Evolutionary conservation across 2,329 filamentous ascomycete genomes (phyloP).

Genomic region (Calycina herbarum): DNA sequence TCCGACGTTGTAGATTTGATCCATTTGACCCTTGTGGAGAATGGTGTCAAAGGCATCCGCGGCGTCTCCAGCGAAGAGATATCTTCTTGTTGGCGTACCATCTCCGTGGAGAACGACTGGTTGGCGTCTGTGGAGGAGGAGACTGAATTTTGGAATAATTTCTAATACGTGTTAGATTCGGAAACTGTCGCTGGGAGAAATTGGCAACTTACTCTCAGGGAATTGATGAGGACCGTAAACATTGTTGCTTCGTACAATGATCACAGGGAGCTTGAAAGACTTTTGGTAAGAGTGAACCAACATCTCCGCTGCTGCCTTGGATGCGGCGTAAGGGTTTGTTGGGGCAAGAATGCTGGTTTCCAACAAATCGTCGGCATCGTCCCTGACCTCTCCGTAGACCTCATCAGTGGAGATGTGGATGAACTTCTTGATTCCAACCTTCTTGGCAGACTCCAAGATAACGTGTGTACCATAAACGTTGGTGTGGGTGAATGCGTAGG

Average conservation of each 20-base stretch:
- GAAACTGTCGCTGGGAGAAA: neutral
- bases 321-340: conserved; percentile 80
- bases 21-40: conserved; percentile 71
- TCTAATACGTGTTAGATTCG: conserved; percentile 48
- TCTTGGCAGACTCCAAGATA: conserved; percentile 73
- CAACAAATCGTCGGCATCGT: conserved; percentile 68
- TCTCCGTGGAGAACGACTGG: conserved; percentile 76
- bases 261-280: conserved; percentile 76
- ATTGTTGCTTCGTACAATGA: conserved; percentile 81
- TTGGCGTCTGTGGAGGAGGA: conserved; percentile 64
- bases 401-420: conserved; percentile 85
- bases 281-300: conserved; percentile 83
- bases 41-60: conserved; percentile 83
- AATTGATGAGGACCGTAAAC: conserved; percentile 85
- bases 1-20: conserved; percentile 80
- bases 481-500: conserved; percentile 76
- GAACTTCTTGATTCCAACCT: conserved; percentile 69
- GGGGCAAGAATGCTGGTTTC: conserved; percentile 75
- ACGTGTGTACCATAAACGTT: conserved; percentile 87
- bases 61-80: conserved; percentile 77
- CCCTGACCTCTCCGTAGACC: conserved; percentile 78
- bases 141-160: conserved; percentile 81
- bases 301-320: conserved; percentile 82
- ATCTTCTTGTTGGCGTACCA: conserved; percentile 71
- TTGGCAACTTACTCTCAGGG: conserved; percentile 68